phyloP scores from a whole-genome alignment of 306 rosid species.

The Sphenostylis stenocarpa region DNA sequence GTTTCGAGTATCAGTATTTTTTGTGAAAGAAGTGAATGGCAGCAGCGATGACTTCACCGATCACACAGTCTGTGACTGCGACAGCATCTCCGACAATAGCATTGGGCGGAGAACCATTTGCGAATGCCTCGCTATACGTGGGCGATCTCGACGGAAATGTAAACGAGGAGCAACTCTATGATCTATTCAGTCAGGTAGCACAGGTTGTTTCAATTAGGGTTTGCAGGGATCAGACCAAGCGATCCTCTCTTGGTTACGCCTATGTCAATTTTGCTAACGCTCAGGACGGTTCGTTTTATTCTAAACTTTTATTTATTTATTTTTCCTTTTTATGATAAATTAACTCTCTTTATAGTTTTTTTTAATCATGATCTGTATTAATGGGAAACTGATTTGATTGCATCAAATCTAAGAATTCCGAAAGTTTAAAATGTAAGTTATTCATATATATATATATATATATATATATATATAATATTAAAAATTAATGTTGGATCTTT shows the following conservation, averaged over 20 bases:
- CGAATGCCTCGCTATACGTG: constrained; percentile 68
- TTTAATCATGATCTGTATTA: too few relatives aligned
- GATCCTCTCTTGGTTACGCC: constrained; percentile 85
- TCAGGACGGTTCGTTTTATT: constrained; percentile 60
- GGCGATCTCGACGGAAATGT: constrained; percentile 81
- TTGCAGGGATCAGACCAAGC: constrained; percentile 74
- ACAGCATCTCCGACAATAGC: neutral
- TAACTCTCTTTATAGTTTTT: neutral
- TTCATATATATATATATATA: too few relatives aligned
- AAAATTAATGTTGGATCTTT: too few relatives aligned
- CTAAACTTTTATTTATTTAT: neutral
- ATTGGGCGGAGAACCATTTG: constrained; percentile 32
- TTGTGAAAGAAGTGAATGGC: neutral
- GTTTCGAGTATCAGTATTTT: neutral
- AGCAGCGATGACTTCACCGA: neutral
- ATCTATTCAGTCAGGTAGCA: constrained; percentile 62
- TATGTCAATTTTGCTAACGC: constrained; percentile 69
- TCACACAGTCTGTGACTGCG: constrained; percentile 19
- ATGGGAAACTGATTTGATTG: too few relatives aligned
- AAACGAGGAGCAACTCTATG: constrained; percentile 68
- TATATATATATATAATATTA: too few relatives aligned
- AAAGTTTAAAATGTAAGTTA: too few relatives aligned
- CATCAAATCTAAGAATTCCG: too few relatives aligned
- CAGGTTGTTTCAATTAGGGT: constrained; percentile 72
- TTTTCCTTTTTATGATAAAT: neutral